Evolutionary conservation across 805 yeast species (phyloP).

Genomic region (Saccharomycopsis fodiens): DNA sequence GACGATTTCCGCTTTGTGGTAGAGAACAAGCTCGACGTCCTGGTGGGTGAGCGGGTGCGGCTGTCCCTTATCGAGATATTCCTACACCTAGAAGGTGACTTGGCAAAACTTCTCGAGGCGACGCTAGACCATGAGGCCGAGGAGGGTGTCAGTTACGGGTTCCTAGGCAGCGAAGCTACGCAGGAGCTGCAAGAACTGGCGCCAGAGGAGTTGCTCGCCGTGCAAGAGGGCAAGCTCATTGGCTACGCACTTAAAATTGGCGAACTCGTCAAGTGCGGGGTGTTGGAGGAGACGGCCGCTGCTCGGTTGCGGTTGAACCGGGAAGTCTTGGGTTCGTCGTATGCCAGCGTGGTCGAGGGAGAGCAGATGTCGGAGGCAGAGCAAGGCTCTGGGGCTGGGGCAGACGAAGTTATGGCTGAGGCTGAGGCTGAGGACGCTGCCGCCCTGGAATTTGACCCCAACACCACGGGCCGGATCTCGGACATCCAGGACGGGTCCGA

Average conservation of each 20-base stretch:
- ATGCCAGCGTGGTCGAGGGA: neutral
- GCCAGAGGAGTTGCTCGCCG: neutral
- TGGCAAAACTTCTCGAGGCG: slow-evolving; percentile 31
- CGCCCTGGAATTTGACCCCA: neutral
- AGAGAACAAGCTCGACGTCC: slow-evolving; percentile 4
- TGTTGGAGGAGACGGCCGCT: neutral
- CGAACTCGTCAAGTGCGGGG: neutral
- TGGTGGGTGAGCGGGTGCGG: slow-evolving; percentile 22
- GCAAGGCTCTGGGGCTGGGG: neutral
- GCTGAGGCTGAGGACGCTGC: neutral
- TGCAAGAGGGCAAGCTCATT: neutral
- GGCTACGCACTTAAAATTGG: neutral
- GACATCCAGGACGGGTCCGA: neutral
- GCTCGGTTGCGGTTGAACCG: neutral
- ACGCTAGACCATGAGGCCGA: slow-evolving; percentile 44
- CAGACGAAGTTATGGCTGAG: neutral
- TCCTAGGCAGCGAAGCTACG: neutral
- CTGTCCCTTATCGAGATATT: slow-evolving; percentile 34
- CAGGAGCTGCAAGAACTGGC: neutral
- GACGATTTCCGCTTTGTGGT: slow-evolving; percentile 15
- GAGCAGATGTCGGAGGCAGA: neutral
- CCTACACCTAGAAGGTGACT: slow-evolving; percentile 40
- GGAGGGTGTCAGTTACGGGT: slow-evolving; percentile 40
- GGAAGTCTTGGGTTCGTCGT: neutral
- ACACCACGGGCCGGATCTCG: neutral